phyloP scores from a whole-genome alignment of 148 eudicot genomes.

The Rhododendron williamsianum region DNA sequence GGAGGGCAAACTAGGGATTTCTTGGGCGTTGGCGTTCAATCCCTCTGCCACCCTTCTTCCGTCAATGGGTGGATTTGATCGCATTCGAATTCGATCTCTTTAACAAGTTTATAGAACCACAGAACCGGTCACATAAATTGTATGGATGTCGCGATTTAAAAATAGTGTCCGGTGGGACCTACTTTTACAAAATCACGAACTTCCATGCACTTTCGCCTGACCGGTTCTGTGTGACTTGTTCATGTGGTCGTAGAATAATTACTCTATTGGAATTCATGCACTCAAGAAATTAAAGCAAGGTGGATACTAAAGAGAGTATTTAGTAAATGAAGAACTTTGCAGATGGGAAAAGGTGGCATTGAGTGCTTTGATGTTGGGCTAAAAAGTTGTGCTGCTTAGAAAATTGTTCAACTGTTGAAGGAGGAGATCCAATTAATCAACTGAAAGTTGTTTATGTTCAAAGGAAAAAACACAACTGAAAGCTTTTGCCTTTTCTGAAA shows the following conservation, averaged over 20 bases:
- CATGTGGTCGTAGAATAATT: not conserved
- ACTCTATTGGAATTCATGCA: not conserved
- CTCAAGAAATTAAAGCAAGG: not conserved
- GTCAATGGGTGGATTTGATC: constrained; percentile 67
- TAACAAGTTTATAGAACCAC: not conserved
- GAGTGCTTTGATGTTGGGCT: constrained; percentile 16
- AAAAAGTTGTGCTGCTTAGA: constrained; percentile 17
- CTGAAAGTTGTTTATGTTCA: constrained; percentile 18
- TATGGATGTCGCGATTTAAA: not conserved
- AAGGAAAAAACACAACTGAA: not conserved
- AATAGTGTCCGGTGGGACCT: too few relatives aligned
- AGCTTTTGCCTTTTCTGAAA: constrained; percentile 16
- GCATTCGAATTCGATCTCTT: not conserved
- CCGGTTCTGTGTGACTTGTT: not conserved
- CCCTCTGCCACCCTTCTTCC: constrained; percentile 51
- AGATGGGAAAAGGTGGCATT: constrained; percentile 26
- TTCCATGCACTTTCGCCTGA: not conserved
- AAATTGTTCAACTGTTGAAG: constrained; percentile 8
- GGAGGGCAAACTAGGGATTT: constrained; percentile 80
- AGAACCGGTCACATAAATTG: not conserved
- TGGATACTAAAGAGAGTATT: constrained; percentile 4
- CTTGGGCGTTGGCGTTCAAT: constrained; percentile 62
- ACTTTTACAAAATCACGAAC: not conserved
- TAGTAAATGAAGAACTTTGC: constrained; percentile 17
- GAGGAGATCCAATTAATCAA: constrained; percentile 20